A percentile compares a stretch with the other conserved stretches of the same genome.
phyloP scores from a whole-genome alignment of 441 rosid genomes.

The Corymbia citriodora region DNA sequence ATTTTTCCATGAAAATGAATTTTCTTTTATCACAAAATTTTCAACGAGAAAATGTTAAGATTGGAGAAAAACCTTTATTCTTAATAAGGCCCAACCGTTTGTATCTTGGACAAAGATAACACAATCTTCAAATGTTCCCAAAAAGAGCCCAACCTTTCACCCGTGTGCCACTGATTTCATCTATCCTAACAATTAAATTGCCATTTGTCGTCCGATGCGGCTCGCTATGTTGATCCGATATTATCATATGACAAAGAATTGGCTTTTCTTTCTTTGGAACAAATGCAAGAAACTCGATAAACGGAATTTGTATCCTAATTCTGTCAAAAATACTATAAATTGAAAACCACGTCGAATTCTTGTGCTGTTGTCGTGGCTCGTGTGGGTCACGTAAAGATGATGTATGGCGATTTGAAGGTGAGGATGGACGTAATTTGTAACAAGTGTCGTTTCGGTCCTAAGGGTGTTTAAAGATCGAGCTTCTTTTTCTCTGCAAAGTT shows the following conservation, averaged over 20 bases:
- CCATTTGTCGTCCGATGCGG: neutral
- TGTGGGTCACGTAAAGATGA: neutral
- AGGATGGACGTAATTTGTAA: no score
- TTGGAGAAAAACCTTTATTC: no score
- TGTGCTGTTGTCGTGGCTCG: neutral
- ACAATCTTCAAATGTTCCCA: neutral
- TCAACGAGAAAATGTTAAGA: no score
- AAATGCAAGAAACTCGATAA: neutral
- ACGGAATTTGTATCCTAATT: neutral
- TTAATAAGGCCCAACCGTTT: neutral
- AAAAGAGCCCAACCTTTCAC: neutral
- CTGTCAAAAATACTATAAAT: neutral
- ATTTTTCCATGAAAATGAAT: no score
- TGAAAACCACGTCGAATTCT: neutral
- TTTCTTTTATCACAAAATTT: no score
- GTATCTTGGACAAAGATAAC: neutral
- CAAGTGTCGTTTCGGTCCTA: no score
- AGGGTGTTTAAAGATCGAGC: neutral
- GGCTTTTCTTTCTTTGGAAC: neutral
- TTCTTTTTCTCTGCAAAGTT: neutral
- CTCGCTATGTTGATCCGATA: neutral
- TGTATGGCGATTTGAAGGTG: no score
- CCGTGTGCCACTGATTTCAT: neutral
- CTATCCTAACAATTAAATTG: neutral
- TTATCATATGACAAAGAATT: neutral